Percentiles rank a stretch among this genome's conserved stretches.
Conservation (phyloP, 768 basidiomycete species). For the Suillus lakei region DNA sequence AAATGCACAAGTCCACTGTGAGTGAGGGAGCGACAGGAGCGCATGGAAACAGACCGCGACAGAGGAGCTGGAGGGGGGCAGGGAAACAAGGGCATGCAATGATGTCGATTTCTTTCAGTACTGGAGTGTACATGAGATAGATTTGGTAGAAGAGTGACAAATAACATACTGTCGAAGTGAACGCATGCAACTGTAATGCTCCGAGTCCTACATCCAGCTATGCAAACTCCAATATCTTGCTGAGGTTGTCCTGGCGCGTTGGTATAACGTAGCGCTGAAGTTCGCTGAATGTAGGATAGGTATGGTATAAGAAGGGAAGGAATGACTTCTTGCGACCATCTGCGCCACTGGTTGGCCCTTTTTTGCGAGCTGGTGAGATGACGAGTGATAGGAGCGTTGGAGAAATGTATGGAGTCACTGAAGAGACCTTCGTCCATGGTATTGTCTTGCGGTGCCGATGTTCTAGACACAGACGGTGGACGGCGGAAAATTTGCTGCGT, state of each 20-base stretch:
- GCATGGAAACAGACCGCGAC: conserved; percentile 23
- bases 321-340: conserved; percentile 1
- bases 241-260: neutral
- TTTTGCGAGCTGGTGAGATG: conserved; percentile 6
- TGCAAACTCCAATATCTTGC: neutral
- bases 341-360: conserved; percentile 4
- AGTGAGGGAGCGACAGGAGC: conserved; percentile 33
- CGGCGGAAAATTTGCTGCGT: neutral
- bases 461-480: neutral
- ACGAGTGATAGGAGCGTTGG: neutral
- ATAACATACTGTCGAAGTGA: neutral
- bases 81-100: conserved; percentile 16
- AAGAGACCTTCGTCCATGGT: neutral
- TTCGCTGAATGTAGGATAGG: neutral
- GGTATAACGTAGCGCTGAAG: neutral
- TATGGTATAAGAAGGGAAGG: neutral
- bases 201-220: neutral
- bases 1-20: conserved; percentile 35
- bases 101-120: conserved; percentile 12
- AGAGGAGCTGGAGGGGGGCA: conserved; percentile 28
- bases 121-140: neutral
- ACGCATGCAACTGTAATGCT: neutral
- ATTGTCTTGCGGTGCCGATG: neutral
- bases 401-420: neutral
- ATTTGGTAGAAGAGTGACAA: neutral